Percentiles rank a stretch among this genome's conserved stretches.
phyloP scores from a whole-genome alignment of 2,329 filamentous ascomycete genomes.

The Cladosporium sp. region DNA sequence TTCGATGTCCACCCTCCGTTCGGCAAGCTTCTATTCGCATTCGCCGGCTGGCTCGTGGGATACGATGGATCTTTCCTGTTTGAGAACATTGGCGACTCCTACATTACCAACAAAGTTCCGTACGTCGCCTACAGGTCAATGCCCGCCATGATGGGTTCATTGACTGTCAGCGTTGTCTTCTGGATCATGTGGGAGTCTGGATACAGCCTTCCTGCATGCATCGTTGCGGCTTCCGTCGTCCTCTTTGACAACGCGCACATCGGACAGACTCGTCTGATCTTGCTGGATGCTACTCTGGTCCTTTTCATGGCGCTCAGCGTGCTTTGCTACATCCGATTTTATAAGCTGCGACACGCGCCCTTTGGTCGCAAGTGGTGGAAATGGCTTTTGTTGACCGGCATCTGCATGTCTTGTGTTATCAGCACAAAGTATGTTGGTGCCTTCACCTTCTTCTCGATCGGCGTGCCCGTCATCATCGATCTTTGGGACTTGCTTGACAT shows the following conservation, averaged over 20 bases:
- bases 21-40: slow-evolving; percentile 93
- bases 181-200: slow-evolving; percentile 99
- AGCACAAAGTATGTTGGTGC: slow-evolving; percentile 97
- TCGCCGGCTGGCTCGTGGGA: slow-evolving; percentile 95
- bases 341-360: slow-evolving; percentile 84
- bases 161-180: slow-evolving; percentile 92
- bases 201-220: slow-evolving; percentile 88
- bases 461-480: slow-evolving; percentile 88
- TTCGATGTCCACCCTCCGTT: slow-evolving; percentile 99
- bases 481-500: slow-evolving; percentile 92
- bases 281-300: slow-evolving; percentile 89
- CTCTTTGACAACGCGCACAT: slow-evolving; percentile 98
- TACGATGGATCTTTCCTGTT: slow-evolving; percentile 97
- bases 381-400: slow-evolving; percentile 92
- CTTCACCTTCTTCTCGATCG: slow-evolving; percentile 96
- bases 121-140: slow-evolving; percentile 94
- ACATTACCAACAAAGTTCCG: slow-evolving; percentile 93
- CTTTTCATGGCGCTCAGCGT: slow-evolving; percentile 95
- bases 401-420: slow-evolving; percentile 93
- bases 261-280: slow-evolving; percentile 89
- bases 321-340: slow-evolving; percentile 93
- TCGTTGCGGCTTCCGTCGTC: slow-evolving; percentile 79
- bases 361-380: slow-evolving; percentile 99
- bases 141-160: slow-evolving; percentile 82
- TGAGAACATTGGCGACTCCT: slow-evolving; percentile 98